These are phyloP conservation scores for Dipteronia sinensis DNA, from an alignment of 345 rosid species.

Conservation along the genomic window DNA sequence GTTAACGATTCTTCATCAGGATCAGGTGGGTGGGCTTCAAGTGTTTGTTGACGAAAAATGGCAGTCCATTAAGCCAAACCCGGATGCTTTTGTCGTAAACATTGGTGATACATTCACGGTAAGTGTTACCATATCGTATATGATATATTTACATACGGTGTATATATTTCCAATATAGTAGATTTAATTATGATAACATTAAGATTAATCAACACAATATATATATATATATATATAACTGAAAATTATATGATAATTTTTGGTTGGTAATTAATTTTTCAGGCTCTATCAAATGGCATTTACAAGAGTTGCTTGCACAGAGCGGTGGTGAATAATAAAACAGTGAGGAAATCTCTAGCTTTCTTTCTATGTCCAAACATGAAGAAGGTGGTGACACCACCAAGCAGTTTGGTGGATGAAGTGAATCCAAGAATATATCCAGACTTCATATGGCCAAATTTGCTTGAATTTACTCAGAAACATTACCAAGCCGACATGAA, in stretches of 20 bases:
- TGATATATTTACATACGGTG: too few species aligned
- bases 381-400: slow-evolving; percentile 51
- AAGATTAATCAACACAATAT: too few species aligned
- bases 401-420: slow-evolving; percentile 33
- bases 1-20: slow-evolving; percentile 77
- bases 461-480: slow-evolving; percentile 60
- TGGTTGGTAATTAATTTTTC: not conserved
- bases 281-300: slow-evolving; percentile 64
- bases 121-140: not conserved
- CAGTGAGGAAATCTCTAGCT: slow-evolving; percentile 55
- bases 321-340: slow-evolving; percentile 55
- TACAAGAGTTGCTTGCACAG: slow-evolving; percentile 73
- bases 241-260: too few species aligned
- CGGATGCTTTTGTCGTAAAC: slow-evolving; percentile 63
- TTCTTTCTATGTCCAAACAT: slow-evolving; percentile 57
- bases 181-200: too few species aligned
- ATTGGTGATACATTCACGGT: slow-evolving; percentile 83
- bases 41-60: slow-evolving; percentile 59
- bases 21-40: slow-evolving; percentile 67
- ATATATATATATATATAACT: too few species aligned
- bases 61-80: slow-evolving; percentile 48
- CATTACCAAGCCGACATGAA: slow-evolving; percentile 57
- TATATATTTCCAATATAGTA: too few species aligned
- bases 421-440: slow-evolving; percentile 50
- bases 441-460: slow-evolving; percentile 53